phyloP scores from a whole-genome alignment of 1,284 basidiomycete genomes.

The Coniferiporia weirii region DNA sequence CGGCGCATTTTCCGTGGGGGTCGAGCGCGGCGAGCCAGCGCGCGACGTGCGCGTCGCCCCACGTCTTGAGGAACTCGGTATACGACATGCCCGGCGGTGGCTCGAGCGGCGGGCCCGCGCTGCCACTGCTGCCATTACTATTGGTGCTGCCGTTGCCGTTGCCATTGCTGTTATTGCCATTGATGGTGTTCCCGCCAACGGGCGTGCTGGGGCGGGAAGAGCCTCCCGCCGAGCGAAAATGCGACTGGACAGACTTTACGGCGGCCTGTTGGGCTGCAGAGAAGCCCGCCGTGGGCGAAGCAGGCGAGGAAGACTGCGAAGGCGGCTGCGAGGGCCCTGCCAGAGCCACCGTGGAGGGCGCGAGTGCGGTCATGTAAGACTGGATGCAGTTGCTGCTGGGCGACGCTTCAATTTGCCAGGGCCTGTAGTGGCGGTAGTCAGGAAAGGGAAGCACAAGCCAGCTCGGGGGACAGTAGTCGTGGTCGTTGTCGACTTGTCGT shows the following conservation, averaged over 20 bases:
- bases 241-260: constrained; percentile 29
- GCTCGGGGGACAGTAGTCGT: too few relatives aligned
- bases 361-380: constrained; percentile 14
- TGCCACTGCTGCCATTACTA: constrained; percentile 24
- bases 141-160: constrained; percentile 27
- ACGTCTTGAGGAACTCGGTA: constrained; percentile 57
- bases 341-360: constrained; percentile 28
- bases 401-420: too few relatives aligned
- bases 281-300: constrained; percentile 43
- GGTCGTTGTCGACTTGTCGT: too few relatives aligned
- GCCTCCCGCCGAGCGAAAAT: constrained; percentile 18
- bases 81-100: constrained; percentile 54
- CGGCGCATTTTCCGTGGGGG: constrained; percentile 48
- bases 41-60: constrained; percentile 66
- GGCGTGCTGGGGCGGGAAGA: constrained; percentile 23
- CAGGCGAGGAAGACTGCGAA: constrained; percentile 48
- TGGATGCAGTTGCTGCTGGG: neutral
- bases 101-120: constrained; percentile 38
- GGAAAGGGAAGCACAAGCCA: too few relatives aligned
- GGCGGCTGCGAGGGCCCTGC: constrained; percentile 34
- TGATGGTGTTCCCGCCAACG: constrained; percentile 23
- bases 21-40: constrained; percentile 63
- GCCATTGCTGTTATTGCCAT: constrained; percentile 14
- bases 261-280: constrained; percentile 29
- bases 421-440: too few relatives aligned